These are phyloP conservation scores for Pythium biforme DNA, from an alignment of 352 stramenopile genomes.

Conservation along the genomic window DNA sequence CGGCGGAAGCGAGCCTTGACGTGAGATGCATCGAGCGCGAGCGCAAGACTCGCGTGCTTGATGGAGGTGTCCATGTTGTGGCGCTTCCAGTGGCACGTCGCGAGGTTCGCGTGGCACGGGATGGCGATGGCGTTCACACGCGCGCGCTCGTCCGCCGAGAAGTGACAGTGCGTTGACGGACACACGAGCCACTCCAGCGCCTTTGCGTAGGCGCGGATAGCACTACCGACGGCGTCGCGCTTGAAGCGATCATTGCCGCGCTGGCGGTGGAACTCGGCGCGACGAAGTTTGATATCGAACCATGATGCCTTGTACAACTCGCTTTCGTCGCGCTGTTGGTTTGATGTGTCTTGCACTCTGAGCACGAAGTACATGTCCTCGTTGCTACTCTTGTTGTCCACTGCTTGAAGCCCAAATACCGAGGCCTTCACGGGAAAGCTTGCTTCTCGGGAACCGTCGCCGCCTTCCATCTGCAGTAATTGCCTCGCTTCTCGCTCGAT, in stretches of 20 bases:
- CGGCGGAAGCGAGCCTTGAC: slow-evolving; percentile 66
- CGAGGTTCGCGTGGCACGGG: slow-evolving; percentile 59
- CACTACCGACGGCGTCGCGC: slow-evolving; percentile 27
- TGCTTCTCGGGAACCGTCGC: background rate
- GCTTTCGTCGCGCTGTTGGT: slow-evolving; percentile 3
- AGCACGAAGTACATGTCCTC: slow-evolving; percentile 13
- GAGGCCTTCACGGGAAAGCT: slow-evolving; percentile 4
- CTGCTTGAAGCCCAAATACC: background rate
- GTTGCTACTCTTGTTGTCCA: background rate
- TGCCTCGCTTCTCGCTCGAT: slow-evolving; percentile 10
- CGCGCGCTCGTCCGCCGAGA: slow-evolving; percentile 36
- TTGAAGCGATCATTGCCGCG: slow-evolving; percentile 65
- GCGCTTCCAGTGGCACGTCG: slow-evolving; percentile 60
- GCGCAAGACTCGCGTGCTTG: slow-evolving; percentile 41
- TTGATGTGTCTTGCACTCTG: background rate
- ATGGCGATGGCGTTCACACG: slow-evolving; percentile 36
- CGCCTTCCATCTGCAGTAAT: background rate
- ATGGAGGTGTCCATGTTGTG: slow-evolving; percentile 42
- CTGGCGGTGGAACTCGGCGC: slow-evolving; percentile 42
- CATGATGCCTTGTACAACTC: slow-evolving; percentile 21
- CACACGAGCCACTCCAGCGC: slow-evolving; percentile 58
- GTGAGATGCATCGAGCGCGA: slow-evolving; percentile 44
- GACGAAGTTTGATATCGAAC: slow-evolving; percentile 52
- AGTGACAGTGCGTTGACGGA: slow-evolving; percentile 35
- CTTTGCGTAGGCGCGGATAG: slow-evolving; percentile 34